These are phyloP conservation scores for Cadophora sp. DNA, from an alignment of 2,329 filamentous ascomycete species.

Conservation along the genomic window DNA sequence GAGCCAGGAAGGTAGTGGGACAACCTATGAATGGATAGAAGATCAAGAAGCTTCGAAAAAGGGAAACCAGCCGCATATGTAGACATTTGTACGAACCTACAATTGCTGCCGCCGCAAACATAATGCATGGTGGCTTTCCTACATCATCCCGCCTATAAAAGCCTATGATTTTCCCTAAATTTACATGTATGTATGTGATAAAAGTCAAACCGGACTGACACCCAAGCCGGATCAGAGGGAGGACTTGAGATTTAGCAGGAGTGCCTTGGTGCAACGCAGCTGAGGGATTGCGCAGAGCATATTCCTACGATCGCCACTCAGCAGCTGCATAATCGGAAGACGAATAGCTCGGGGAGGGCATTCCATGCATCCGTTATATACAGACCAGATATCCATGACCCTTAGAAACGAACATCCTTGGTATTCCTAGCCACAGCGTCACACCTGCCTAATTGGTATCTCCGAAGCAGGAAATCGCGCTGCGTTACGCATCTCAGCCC, in stretches of 20 bases:
- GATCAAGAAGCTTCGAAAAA: neutral
- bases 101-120: neutral
- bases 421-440: neutral
- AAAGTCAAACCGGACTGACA: no score
- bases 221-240: no score
- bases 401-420: neutral
- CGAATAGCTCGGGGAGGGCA: neutral
- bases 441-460: neutral
- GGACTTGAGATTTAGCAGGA: neutral
- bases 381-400: neutral
- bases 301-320: neutral
- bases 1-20: no score
- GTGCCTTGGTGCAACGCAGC: neutral
- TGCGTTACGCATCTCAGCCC: neutral
- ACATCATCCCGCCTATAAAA: neutral
- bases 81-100: neutral
- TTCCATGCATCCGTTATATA: neutral
- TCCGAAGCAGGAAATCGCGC: neutral
- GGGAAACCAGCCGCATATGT: neutral
- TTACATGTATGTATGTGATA: no score
- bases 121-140: neutral
- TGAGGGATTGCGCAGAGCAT: neutral
- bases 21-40: no score
- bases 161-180: no score
- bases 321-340: neutral